Conservation (phyloP, 2,329 filamentous ascomycete species). For the Dothistroma septosporum region DNA sequence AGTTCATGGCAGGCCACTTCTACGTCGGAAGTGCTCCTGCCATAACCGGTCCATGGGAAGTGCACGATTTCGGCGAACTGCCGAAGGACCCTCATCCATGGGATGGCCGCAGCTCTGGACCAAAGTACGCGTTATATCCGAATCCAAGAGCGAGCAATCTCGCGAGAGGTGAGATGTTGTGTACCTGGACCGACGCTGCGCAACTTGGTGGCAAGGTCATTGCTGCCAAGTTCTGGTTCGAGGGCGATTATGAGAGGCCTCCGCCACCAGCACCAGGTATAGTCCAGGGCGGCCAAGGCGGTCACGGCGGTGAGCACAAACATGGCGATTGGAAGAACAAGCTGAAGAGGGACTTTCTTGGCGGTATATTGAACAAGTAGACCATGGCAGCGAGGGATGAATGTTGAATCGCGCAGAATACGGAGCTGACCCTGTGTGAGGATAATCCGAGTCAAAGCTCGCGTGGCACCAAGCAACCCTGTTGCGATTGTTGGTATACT, state of each 20-base stretch:
- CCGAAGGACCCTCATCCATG: slow-evolving; percentile 3
- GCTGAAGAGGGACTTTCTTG: slow-evolving; percentile 1
- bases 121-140: slow-evolving; percentile 9
- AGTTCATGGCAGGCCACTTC: slow-evolving; percentile 4
- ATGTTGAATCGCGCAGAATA: neutral
- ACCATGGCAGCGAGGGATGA: neutral
- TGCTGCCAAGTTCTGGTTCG: slow-evolving; percentile 8
- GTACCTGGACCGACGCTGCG: slow-evolving; percentile 9
- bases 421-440: neutral
- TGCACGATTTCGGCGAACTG: slow-evolving; percentile 5
- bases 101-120: slow-evolving; percentile 5
- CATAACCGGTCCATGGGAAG: slow-evolving; percentile 5
- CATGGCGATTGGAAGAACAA: neutral
- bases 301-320: neutral
- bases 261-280: neutral
- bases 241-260: slow-evolving; percentile 1
- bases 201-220: slow-evolving; percentile 7
- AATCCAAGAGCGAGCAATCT: slow-evolving; percentile 5
- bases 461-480: no score
- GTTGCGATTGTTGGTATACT: no score
- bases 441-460: no score
- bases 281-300: neutral
- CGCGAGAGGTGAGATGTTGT: slow-evolving; percentile 5
- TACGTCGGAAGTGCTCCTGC: neutral
- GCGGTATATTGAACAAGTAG: neutral